Conservation (phyloP, 116 monocot genomes). For the Iris pallida region DNA sequence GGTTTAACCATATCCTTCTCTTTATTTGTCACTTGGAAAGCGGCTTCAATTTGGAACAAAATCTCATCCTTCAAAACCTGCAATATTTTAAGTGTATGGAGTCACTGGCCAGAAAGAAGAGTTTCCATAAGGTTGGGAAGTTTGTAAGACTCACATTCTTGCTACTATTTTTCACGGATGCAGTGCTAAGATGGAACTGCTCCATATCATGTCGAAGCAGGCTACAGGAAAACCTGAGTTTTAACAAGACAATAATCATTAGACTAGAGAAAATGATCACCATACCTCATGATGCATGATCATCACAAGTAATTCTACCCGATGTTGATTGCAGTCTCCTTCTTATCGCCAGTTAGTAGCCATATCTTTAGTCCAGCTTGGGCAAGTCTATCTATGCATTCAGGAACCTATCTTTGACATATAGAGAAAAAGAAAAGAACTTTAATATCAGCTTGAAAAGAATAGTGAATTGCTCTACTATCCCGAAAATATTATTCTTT, state of each 20-base stretch:
- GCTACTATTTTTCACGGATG: background rate
- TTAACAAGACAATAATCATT: background rate
- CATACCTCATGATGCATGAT: background rate
- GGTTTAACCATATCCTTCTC: background rate
- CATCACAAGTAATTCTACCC: slow-evolving; percentile 9
- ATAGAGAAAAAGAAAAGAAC: background rate
- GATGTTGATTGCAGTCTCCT: slow-evolving; percentile 33
- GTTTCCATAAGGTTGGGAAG: too few species aligned
- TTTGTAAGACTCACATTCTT: background rate
- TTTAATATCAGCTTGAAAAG: too few species aligned
- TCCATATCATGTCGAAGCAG: slow-evolving; percentile 27
- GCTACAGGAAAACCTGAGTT: slow-evolving; percentile 21
- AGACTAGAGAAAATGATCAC: background rate
- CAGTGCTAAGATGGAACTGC: slow-evolving; percentile 16
- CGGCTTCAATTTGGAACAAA: slow-evolving; percentile 13
- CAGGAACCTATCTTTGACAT: slow-evolving; percentile 17
- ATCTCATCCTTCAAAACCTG: slow-evolving; percentile 18
- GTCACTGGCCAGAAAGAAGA: too few species aligned
- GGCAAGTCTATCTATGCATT: slow-evolving; percentile 27
- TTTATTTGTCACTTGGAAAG: slow-evolving; percentile 1
- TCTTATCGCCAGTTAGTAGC: slow-evolving; percentile 31
- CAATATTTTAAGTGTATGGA: background rate
- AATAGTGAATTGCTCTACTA: too few species aligned
- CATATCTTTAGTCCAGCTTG: slow-evolving; percentile 30
- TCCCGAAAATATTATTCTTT: too few species aligned